Conservation (phyloP, 176 grass and related monocot genomes). For the Metroxylon sagu region DNA sequence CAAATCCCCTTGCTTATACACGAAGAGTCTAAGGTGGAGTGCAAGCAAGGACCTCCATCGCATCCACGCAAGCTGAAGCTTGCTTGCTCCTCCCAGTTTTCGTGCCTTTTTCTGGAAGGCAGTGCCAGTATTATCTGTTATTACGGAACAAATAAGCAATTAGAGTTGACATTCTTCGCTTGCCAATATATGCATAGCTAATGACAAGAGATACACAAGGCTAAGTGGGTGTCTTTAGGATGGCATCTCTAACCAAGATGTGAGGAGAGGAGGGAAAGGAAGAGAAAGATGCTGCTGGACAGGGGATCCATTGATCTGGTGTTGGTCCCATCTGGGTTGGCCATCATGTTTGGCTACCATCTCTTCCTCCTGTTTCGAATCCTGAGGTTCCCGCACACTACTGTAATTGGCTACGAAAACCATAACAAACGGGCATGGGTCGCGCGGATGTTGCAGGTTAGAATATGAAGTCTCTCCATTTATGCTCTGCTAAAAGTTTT, state of each 20-base stretch:
- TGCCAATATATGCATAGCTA: no score
- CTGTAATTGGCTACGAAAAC: conserved; percentile 85
- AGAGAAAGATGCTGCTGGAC: conserved; percentile 28
- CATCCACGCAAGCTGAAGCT: no score
- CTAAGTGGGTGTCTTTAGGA: no score
- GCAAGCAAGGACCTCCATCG: no score
- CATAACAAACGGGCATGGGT: conserved; percentile 95
- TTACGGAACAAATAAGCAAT: no score
- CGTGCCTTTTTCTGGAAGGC: no score
- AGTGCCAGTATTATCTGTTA: no score
- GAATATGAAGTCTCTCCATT: neutral
- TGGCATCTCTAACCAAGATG: neutral
- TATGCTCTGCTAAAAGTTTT: neutral
- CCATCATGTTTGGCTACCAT: conserved; percentile 71
- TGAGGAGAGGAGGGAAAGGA: neutral
- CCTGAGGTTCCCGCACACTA: conserved; percentile 46
- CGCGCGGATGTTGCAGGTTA: conserved; percentile 48
- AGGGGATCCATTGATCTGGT: conserved; percentile 70
- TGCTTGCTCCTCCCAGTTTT: no score
- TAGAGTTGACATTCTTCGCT: no score
- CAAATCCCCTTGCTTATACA: no score
- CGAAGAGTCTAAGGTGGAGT: no score
- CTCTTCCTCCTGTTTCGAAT: conserved; percentile 87
- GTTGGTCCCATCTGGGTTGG: conserved; percentile 57
- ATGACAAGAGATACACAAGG: no score